phyloP scores from a whole-genome alignment of 805 yeast genomes.

The Candida dendrica region DNA sequence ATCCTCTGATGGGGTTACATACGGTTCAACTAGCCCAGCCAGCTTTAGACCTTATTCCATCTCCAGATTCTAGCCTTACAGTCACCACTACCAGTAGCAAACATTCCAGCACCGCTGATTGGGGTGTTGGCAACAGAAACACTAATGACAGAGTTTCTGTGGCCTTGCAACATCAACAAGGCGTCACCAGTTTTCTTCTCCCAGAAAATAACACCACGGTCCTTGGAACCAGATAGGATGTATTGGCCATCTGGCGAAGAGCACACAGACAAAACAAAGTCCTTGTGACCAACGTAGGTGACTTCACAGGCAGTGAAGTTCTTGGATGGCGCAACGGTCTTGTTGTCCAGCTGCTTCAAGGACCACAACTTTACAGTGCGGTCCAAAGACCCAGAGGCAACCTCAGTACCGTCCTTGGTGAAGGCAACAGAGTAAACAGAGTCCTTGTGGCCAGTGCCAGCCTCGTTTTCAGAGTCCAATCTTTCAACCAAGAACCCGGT shows the following conservation, averaged over 20 bases:
- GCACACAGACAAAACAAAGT: constrained; percentile 90
- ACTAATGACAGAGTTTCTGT: constrained; percentile 88
- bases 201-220: constrained; percentile 96
- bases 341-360: constrained; percentile 49
- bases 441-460: constrained; percentile 91
- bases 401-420: constrained; percentile 84
- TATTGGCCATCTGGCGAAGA: constrained; percentile 89
- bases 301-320: constrained; percentile 66
- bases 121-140: constrained; percentile 86
- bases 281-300: constrained; percentile 93
- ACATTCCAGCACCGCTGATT: constrained; percentile 66
- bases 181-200: constrained; percentile 89
- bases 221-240: constrained; percentile 91
- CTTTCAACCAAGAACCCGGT: constrained; percentile 90
- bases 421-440: constrained; percentile 93
- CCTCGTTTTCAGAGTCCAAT: constrained; percentile 80
- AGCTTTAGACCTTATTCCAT: constrained; percentile 44
- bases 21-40: constrained; percentile 3
- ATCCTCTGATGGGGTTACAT: too few species aligned
- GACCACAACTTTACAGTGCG: constrained; percentile 96
- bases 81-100: constrained; percentile 97
- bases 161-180: constrained; percentile 92
- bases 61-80: constrained; percentile 97
- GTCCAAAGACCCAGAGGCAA: constrained; percentile 92
- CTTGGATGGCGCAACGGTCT: constrained; percentile 29